Evolutionary conservation across 805 yeast genomes (phyloP).

Genomic region (Candida broadrunensis): DNA sequence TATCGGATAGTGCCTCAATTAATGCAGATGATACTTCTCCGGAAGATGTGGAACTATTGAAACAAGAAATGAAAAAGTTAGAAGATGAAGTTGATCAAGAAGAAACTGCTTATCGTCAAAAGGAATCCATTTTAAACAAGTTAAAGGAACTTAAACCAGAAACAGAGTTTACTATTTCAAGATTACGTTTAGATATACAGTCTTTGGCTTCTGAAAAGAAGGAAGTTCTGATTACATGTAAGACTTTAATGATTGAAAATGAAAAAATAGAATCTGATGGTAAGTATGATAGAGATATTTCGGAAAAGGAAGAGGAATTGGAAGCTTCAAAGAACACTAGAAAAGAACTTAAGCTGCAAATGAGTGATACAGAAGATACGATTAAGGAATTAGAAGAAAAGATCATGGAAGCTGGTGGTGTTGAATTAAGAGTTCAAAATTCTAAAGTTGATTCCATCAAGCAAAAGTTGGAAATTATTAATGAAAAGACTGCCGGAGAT

Average conservation of each 20-base stretch:
- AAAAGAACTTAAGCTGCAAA: constrained; percentile 45
- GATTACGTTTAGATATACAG: constrained; percentile 60
- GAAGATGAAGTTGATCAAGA: constrained; percentile 54
- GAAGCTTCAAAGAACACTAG: constrained; percentile 13
- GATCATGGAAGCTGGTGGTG: constrained; percentile 91
- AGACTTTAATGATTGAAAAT: constrained; percentile 40
- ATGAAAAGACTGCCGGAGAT: constrained; percentile 55
- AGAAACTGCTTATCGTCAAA: constrained; percentile 50
- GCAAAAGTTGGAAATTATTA: constrained; percentile 61
- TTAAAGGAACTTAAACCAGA: constrained; percentile 69
- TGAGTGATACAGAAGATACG: constrained; percentile 51
- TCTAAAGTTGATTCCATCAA: constrained; percentile 75
- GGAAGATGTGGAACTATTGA: constrained; percentile 54
- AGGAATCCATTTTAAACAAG: constrained; percentile 56
- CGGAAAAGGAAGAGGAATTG: constrained; percentile 21
- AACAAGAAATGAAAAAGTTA: constrained; percentile 46
- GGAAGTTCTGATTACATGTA: constrained; percentile 43
- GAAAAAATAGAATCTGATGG: constrained; percentile 23
- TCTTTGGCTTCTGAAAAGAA: constrained; percentile 53
- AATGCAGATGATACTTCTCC: constrained; percentile 42
- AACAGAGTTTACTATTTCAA: constrained; percentile 58
- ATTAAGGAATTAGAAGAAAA: constrained; percentile 66
- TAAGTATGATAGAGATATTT: constrained; percentile 38
- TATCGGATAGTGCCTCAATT: constrained; percentile 26
- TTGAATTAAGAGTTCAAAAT: constrained; percentile 71